Evolutionary conservation across 495 filamentous ascomycete genomes (phyloP).

Genomic region (Penicillium parvum): DNA sequence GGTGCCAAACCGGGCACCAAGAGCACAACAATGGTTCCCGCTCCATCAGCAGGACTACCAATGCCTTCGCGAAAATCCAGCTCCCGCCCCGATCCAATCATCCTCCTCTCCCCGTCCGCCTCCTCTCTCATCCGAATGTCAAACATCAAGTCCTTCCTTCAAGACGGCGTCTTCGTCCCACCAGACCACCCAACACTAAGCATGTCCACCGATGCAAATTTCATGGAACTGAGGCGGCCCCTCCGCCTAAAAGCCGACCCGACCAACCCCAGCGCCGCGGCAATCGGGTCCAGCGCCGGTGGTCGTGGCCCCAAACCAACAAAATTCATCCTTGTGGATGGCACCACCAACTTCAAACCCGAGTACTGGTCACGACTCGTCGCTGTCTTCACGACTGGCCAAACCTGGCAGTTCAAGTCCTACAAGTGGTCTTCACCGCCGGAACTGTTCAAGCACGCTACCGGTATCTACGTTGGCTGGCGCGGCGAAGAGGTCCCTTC

Average conservation of each 20-base stretch:
- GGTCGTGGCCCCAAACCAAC: slow-evolving; percentile 61
- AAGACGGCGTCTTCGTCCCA: slow-evolving; percentile 75
- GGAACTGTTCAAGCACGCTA: slow-evolving; percentile 83
- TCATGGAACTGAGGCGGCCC: slow-evolving; percentile 77
- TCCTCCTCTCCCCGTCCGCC: slow-evolving; percentile 96
- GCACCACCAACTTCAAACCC: slow-evolving; percentile 88
- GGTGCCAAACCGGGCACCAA: slow-evolving; percentile 41
- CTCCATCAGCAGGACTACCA: slow-evolving; percentile 41
- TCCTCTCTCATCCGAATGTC: slow-evolving; percentile 95
- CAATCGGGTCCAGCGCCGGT: slow-evolving; percentile 19
- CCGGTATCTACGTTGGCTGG: slow-evolving; percentile 90
- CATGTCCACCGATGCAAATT: slow-evolving; percentile 58
- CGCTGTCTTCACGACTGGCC: slow-evolving; percentile 95
- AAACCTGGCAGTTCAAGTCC: slow-evolving; percentile 97
- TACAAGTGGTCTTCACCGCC: slow-evolving; percentile 92
- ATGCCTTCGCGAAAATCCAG: slow-evolving; percentile 45
- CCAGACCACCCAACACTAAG: slow-evolving; percentile 60
- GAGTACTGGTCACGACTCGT: slow-evolving; percentile 97
- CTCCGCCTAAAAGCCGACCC: slow-evolving; percentile 60
- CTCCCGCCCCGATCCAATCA: slow-evolving; percentile 84
- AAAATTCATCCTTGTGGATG: slow-evolving; percentile 89
- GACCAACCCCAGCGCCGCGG: slow-evolving; percentile 23
- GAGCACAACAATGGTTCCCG: slow-evolving; percentile 29
- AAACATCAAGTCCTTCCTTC: slow-evolving; percentile 94
- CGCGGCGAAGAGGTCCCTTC: slow-evolving; percentile 75